Evolutionary conservation across 169 alveolate species (phyloP).

Genomic region (Plasmodium fragile): DNA sequence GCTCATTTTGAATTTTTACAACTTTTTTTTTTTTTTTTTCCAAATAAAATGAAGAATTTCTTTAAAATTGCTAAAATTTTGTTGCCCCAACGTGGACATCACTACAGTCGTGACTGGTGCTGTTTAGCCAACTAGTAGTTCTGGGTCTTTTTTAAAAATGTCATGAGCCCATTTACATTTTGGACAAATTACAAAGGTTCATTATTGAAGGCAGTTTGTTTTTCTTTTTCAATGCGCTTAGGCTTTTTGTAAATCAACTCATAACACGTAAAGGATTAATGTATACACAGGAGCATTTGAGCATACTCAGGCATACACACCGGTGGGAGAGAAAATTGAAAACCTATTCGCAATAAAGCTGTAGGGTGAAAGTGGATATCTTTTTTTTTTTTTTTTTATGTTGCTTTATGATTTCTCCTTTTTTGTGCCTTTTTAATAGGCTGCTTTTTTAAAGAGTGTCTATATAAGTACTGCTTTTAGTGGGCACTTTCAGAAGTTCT

Average conservation of each 20-base stretch:
- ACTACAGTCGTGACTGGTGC: not conserved
- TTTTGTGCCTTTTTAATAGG: not conserved
- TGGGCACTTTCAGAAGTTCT: not conserved
- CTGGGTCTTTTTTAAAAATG: not conserved
- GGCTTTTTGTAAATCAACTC: not conserved
- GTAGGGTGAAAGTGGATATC: not conserved
- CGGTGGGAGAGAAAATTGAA: not conserved
- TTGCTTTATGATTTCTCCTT: not conserved
- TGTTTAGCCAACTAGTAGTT: not conserved
- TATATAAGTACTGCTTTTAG: not conserved
- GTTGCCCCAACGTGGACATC: not conserved
- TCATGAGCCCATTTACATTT: not conserved
- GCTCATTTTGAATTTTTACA: constrained; percentile 13
- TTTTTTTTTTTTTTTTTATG: not conserved
- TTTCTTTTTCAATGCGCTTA: not conserved
- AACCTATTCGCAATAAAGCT: not conserved
- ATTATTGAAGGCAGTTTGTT: not conserved
- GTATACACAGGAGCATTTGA: not conserved
- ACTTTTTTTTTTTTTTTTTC: constrained; percentile 7
- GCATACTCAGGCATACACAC: constrained; percentile 4
- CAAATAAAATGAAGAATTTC: not conserved
- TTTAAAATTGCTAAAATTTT: not conserved
- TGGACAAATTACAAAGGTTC: not conserved
- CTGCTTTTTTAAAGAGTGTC: not conserved
- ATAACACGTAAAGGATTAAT: not conserved